These are phyloP conservation scores for Sphaerostilbella broomeana DNA, from an alignment of 2,329 filamentous ascomycete species.

Conservation along the genomic window DNA sequence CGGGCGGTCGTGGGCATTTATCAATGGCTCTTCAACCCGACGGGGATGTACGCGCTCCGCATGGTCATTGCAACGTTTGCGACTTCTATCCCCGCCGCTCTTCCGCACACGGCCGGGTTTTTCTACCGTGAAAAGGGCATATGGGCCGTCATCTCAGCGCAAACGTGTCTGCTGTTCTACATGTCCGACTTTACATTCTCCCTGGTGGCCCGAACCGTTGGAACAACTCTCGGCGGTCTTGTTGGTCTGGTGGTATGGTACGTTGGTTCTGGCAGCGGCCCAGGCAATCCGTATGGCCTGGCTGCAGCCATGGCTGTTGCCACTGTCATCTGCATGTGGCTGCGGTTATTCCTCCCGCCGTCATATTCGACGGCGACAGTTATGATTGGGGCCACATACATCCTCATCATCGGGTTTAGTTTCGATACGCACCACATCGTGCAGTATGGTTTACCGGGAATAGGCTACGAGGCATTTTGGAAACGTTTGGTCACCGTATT, in stretches of 20 bases:
- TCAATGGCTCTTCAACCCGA: constrained; percentile 36
- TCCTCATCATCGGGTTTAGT: constrained; percentile 41
- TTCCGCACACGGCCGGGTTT: constrained; percentile 40
- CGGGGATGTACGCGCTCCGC: constrained; percentile 41
- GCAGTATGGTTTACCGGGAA: constrained; percentile 39
- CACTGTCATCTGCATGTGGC: constrained; percentile 29
- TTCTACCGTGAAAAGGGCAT: constrained; percentile 46
- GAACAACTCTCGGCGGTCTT: constrained; percentile 41
- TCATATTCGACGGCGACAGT: constrained; percentile 24
- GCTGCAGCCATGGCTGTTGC: constrained; percentile 38
- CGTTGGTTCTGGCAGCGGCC: constrained; percentile 40
- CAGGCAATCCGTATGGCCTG: constrained; percentile 44
- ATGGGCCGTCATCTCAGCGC: constrained; percentile 46
- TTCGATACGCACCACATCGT: constrained; percentile 37
- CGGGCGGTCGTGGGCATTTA: constrained; percentile 25
- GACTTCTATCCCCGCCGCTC: constrained; percentile 33
- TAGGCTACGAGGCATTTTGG: constrained; percentile 44
- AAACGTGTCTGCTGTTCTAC: constrained; percentile 41
- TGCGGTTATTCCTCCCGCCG: constrained; percentile 27
- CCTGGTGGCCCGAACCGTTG: constrained; percentile 33
- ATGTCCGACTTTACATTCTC: constrained; percentile 45
- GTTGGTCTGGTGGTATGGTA: constrained; percentile 45
- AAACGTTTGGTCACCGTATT: constrained; percentile 38
- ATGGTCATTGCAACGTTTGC: constrained; percentile 42
- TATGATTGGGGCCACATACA: constrained; percentile 32